These are phyloP conservation scores for Fusarium newnesense DNA, from an alignment of 2,329 filamentous ascomycete genomes.

Conservation along the genomic window DNA sequence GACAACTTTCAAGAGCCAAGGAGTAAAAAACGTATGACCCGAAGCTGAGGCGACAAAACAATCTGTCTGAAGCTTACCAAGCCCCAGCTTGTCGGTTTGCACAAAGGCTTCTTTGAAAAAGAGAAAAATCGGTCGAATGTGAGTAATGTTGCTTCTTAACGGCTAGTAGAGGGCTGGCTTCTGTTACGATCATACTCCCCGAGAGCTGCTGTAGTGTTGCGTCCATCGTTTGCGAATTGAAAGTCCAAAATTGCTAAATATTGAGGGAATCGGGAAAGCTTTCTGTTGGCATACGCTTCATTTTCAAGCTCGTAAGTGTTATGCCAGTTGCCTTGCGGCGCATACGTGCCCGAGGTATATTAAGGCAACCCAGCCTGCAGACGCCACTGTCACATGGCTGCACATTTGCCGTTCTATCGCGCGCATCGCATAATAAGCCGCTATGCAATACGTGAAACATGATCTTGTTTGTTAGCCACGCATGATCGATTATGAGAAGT, in stretches of 20 bases:
- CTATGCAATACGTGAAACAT: not conserved
- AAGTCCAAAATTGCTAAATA: too few species aligned
- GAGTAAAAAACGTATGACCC: not conserved
- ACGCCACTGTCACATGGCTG: not conserved
- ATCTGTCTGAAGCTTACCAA: too few species aligned
- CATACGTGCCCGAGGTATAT: not conserved
- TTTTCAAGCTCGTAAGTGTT: not conserved
- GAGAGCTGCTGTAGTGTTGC: fast-evolving
- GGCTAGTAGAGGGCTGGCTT: not conserved
- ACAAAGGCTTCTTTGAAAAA: too few species aligned
- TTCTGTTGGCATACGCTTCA: not conserved
- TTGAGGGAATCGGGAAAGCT: too few species aligned
- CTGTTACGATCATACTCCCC: too few species aligned
- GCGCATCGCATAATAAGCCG: not conserved
- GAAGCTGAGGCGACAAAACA: too few species aligned
- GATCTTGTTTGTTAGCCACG: not conserved
- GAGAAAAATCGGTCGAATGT: too few species aligned
- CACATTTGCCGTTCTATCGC: fast-evolving
- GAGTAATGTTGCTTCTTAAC: too few species aligned
- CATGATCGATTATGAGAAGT: not conserved
- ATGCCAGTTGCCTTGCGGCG: not conserved
- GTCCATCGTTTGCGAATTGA: not conserved
- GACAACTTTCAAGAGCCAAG: not conserved
- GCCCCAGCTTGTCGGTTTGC: too few species aligned
- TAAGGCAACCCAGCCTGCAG: not conserved